A percentile compares a stretch with the other conserved stretches of the same genome.
phyloP scores from a whole-genome alignment of 257 asterid genomes.

The Solanum chiquidenum region DNA sequence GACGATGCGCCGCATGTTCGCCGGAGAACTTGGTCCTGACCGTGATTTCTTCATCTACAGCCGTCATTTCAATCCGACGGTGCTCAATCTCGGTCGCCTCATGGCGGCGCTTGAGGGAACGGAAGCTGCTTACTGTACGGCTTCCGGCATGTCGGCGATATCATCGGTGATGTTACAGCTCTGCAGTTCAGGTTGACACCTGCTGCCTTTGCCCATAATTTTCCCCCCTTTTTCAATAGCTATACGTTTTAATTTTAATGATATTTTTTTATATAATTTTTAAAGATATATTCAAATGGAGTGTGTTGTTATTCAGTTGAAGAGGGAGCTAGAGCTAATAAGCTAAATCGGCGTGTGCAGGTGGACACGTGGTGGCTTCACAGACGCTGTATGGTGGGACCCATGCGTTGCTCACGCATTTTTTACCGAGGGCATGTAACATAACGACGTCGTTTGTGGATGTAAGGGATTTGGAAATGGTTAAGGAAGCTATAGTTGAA shows the following conservation, averaged over 20 bases:
- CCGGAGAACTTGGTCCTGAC: conserved; percentile 90
- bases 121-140: conserved; percentile 94
- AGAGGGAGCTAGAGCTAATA: too few species aligned
- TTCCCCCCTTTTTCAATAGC: neutral
- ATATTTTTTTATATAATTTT: too few species aligned
- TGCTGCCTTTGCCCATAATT: conserved; percentile 49
- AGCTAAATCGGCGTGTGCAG: conserved; percentile 9
- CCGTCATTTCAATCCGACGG: conserved; percentile 95
- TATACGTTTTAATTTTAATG: neutral
- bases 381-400: conserved; percentile 84
- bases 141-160: conserved; percentile 96
- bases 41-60: conserved; percentile 89
- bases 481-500: conserved; percentile 38
- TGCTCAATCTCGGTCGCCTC: conserved; percentile 77
- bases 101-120: conserved; percentile 93
- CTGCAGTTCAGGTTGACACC: conserved; percentile 81
- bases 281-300: neutral
- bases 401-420: conserved; percentile 70
- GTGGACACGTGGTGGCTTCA: conserved; percentile 86
- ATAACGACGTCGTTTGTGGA: conserved; percentile 90
- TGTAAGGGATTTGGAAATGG: conserved; percentile 41
- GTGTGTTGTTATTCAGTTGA: neutral
- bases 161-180: conserved; percentile 73
- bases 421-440: conserved; percentile 70
- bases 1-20: conserved; percentile 91